These are phyloP conservation scores for Lanmaoa pseudosensibilis DNA, from an alignment of 768 basidiomycete species.

Conservation along the genomic window DNA sequence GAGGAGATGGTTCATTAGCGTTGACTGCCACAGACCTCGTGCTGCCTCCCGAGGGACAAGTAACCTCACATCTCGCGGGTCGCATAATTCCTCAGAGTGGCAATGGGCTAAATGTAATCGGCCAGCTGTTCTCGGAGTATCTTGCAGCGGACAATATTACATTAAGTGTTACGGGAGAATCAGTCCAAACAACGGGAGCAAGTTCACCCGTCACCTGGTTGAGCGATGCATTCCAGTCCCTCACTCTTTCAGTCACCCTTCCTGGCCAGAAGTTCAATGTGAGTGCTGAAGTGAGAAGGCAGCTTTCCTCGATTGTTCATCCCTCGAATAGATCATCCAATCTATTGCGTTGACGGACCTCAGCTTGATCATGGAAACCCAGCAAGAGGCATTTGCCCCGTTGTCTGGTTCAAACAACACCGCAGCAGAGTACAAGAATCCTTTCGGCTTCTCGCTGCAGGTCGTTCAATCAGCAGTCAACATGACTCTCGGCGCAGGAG, in stretches of 20 bases:
- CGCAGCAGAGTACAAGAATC: constrained; percentile 63
- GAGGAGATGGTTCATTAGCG: constrained; percentile 38
- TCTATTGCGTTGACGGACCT: constrained; percentile 61
- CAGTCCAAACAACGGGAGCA: constrained; percentile 59
- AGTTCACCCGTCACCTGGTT: constrained; percentile 58
- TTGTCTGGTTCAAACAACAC: constrained; percentile 57
- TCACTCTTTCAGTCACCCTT: constrained; percentile 59
- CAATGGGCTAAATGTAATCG: constrained; percentile 50
- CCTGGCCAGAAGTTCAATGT: constrained; percentile 60
- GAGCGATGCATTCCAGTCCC: constrained; percentile 66
- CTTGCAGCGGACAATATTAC: constrained; percentile 64
- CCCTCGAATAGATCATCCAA: constrained; percentile 51
- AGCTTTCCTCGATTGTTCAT: not conserved
- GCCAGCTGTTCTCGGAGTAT: constrained; percentile 65
- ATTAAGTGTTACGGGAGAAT: constrained; percentile 55
- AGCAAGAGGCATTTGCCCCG: constrained; percentile 58
- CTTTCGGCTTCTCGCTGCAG: constrained; percentile 74
- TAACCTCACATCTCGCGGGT: constrained; percentile 56
- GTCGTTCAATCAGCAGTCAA: constrained; percentile 56
- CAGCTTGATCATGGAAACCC: constrained; percentile 49
- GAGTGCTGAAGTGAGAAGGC: constrained; percentile 11
- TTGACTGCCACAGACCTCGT: constrained; percentile 49
- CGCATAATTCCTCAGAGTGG: constrained; percentile 64
- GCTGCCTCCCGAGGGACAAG: constrained; percentile 48
- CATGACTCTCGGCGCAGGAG: constrained; percentile 49